Conservation (phyloP, 192 early-diverging fungal species). For the Entomortierella chlamydospora region DNA sequence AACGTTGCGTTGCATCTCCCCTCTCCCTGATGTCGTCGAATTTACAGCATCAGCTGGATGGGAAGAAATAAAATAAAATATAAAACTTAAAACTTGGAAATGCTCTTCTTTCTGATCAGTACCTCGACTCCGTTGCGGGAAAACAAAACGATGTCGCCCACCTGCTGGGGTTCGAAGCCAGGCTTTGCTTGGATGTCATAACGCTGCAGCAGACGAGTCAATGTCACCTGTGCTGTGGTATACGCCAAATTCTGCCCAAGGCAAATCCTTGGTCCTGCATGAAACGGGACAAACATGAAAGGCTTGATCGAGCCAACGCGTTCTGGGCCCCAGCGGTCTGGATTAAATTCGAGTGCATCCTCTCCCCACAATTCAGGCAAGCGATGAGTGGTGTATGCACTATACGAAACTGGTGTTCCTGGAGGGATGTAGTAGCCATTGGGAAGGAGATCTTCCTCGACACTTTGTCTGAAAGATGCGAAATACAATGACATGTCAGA, state of each 20-base stretch:
- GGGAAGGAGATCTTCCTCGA: conserved; percentile 59
- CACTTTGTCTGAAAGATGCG: conserved; percentile 51
- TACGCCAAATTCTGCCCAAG: conserved; percentile 64
- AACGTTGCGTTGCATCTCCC: too few relatives aligned
- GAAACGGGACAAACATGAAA: conserved; percentile 63
- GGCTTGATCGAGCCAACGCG: conserved; percentile 47
- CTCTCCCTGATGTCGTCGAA: too few relatives aligned
- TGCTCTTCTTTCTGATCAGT: conserved; percentile 18
- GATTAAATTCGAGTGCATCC: conserved; percentile 64
- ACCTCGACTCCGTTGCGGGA: conserved; percentile 45
- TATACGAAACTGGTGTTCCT: conserved; percentile 24
- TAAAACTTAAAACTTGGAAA: conserved; percentile 12
- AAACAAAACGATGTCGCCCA: conserved; percentile 48
- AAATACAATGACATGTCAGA: conserved; percentile 14
- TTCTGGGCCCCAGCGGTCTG: conserved; percentile 64
- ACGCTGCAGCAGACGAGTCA: conserved; percentile 42
- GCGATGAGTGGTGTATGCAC: conserved; percentile 42
- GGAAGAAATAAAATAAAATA: not conserved
- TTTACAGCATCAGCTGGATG: too few relatives aligned
- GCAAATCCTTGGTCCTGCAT: conserved; percentile 63
- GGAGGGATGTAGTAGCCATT: conserved; percentile 64
- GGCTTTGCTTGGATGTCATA: conserved; percentile 30
- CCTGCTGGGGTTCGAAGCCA: conserved; percentile 26
- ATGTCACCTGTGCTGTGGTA: conserved; percentile 43
- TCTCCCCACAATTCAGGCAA: conserved; percentile 65